Conservation (phyloP, 106 monocot species). For the Acorus calamus region DNA sequence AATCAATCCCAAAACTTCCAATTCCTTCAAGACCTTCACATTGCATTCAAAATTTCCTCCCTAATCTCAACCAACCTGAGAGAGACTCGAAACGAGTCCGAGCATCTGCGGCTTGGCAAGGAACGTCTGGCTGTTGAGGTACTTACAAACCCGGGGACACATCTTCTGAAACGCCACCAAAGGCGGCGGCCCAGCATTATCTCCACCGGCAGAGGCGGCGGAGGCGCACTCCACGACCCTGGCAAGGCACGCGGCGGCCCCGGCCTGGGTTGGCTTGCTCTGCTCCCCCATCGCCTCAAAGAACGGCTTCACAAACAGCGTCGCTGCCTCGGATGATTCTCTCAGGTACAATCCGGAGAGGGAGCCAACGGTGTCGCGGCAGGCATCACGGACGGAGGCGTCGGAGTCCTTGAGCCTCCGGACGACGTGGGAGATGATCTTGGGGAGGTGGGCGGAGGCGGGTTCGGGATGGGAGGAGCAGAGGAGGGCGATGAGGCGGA, state of each 20-base stretch:
- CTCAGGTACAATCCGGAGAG: slow-evolving; percentile 56
- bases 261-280: slow-evolving; percentile 66
- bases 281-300: slow-evolving; percentile 85
- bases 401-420: slow-evolving; percentile 83
- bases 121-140: slow-evolving; percentile 60
- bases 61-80: slow-evolving; percentile 38
- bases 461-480: slow-evolving; percentile 58
- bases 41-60: no score
- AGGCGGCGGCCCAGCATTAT: not conserved
- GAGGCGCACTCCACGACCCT: slow-evolving; percentile 60
- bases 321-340: slow-evolving; percentile 22
- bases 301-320: slow-evolving; percentile 73
- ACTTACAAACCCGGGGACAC: slow-evolving; percentile 70
- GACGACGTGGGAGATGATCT: slow-evolving; percentile 63
- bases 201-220: not conserved
- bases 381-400: slow-evolving; percentile 71
- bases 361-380: slow-evolving; percentile 51
- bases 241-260: slow-evolving; percentile 62
- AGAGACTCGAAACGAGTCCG: slow-evolving; percentile 57
- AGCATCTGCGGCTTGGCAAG: slow-evolving; percentile 72
- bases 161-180: slow-evolving; percentile 48
- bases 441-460: slow-evolving; percentile 53
- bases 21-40: no score
- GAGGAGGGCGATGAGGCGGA: slow-evolving; percentile 57
- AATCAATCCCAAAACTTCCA: no score